Base-by-base conservation (phyloP, 1,284 basidiomycete species). In the Pseudozyma hubeiensis region DNA sequence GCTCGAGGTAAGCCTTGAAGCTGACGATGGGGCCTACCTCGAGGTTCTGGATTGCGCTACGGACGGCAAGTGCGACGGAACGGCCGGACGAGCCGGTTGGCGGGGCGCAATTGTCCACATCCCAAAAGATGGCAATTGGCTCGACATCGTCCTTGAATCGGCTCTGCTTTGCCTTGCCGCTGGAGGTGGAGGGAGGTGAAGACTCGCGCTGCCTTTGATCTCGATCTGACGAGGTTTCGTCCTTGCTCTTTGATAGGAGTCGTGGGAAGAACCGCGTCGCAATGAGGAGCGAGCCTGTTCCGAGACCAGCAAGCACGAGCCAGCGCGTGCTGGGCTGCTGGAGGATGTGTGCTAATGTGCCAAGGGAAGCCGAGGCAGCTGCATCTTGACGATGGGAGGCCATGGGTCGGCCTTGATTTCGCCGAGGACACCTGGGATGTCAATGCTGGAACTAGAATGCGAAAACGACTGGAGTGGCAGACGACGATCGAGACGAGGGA, bases 1-100 rank as follows among this genome's bases (percentile, higher is more conserved):
- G 61, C 53, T 81, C 80, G 9, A 81, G 68, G 44, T 81, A 81
- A 14, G 80, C 80, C 53, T 81, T 81, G 77, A 81, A 80, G 58
- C 65, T 75, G 54, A 77, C 64, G 54, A 81, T 79, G 29, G 78
- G 70, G 5, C 72, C 74, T 5, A 54, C 31, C 2, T 62, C 60
- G 24, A 78, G 55, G 37, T 62, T 68, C 47, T 80, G 75, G 7
- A 78, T 61, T 1, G 77, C 63, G 30, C 60, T 58, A 9, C 80
- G 73, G 7, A 81, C 74, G 3, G 72, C 68, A 11, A 70, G 68
- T 10, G 71, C 78, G 7, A 81, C 68, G 11, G 65, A 67, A 4
- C 78, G 57, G 6, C 80, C 80, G 8, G 77, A 79, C 10, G 77
- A 77, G 54, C 76, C 78, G 5, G 78, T 72, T 9, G 78, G 78